Evolutionary conservation across 768 basidiomycete species (phyloP).

Genomic region (Auricularia heimuer): DNA sequence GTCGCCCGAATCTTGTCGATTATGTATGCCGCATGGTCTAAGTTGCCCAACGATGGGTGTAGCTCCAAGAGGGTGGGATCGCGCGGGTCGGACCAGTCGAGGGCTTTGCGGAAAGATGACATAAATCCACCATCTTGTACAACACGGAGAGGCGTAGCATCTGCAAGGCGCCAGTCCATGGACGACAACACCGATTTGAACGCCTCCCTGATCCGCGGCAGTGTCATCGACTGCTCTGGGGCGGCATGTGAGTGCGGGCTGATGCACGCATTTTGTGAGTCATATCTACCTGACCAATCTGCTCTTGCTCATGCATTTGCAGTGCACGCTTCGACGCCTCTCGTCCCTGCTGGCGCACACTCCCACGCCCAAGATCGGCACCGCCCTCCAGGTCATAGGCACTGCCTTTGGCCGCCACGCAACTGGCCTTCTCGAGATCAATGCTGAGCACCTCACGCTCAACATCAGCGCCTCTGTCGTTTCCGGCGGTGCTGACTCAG

Average conservation of each 20-base stretch:
- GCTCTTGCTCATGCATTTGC: too few species aligned
- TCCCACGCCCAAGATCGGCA: too few species aligned
- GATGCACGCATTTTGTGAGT: too few species aligned
- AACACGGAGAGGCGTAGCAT: slow-evolving; percentile 20
- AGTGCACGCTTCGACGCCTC: too few species aligned
- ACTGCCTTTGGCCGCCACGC: too few species aligned
- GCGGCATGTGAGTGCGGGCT: slow-evolving; percentile 8
- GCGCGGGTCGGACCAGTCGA: slow-evolving; percentile 12
- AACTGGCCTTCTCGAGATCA: too few species aligned
- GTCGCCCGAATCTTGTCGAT: slow-evolving; percentile 14
- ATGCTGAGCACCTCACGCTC: too few species aligned
- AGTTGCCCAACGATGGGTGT: slow-evolving; percentile 15
- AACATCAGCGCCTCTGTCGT: too few species aligned
- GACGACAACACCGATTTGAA: slow-evolving; percentile 11
- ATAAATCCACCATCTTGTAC: slow-evolving; percentile 18
- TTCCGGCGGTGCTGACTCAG: too few species aligned
- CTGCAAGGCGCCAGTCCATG: slow-evolving; percentile 19
- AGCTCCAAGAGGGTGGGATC: slow-evolving; percentile 9
- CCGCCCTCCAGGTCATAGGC: too few species aligned
- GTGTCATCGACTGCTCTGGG: slow-evolving; percentile 6
- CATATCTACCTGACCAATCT: too few species aligned
- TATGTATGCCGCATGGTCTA: slow-evolving; percentile 15
- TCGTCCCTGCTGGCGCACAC: too few species aligned
- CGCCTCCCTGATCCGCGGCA: slow-evolving; percentile 6
- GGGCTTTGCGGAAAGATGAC: slow-evolving; percentile 5